Conservation (phyloP, 441 rosid genomes). For the Sinapis alba region DNA sequence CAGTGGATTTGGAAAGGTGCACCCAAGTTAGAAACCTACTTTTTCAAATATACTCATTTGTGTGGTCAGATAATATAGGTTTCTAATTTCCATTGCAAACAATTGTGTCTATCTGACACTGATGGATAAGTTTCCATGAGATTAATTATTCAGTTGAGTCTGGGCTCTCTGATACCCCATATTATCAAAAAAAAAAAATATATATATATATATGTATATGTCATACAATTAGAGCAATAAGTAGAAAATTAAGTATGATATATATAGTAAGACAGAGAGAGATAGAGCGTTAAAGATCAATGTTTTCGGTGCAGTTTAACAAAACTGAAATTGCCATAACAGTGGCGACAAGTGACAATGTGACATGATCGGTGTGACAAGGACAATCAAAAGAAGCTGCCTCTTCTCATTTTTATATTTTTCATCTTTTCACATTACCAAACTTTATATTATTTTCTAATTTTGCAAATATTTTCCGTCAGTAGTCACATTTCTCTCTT, state of each 20-base stretch:
- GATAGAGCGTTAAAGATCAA: neutral
- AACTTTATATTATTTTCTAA: neutral
- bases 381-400: slow-evolving; percentile 17
- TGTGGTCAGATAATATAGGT: too few species aligned
- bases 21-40: too few species aligned
- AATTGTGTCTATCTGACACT: too few species aligned
- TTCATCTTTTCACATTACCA: slow-evolving; percentile 33
- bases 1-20: neutral
- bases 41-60: too few species aligned
- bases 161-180: too few species aligned
- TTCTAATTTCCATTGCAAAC: too few species aligned
- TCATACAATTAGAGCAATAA: neutral
- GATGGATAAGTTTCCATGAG: too few species aligned
- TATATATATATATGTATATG: neutral
- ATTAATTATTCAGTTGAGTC: too few species aligned
- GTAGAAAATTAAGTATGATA: neutral
- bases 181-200: too few species aligned
- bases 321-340: slow-evolving; percentile 15
- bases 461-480: neutral
- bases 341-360: slow-evolving; percentile 1
- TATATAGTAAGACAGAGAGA: neutral
- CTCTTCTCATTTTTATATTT: neutral
- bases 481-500: slow-evolving; percentile 6
- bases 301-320: slow-evolving; percentile 8
- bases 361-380: slow-evolving; percentile 28